Evolutionary conservation across 2,329 filamentous ascomycete species (phyloP), one percentile per base, ranked within the genome.

Genomic region (Cordyceps militaris): DNA sequence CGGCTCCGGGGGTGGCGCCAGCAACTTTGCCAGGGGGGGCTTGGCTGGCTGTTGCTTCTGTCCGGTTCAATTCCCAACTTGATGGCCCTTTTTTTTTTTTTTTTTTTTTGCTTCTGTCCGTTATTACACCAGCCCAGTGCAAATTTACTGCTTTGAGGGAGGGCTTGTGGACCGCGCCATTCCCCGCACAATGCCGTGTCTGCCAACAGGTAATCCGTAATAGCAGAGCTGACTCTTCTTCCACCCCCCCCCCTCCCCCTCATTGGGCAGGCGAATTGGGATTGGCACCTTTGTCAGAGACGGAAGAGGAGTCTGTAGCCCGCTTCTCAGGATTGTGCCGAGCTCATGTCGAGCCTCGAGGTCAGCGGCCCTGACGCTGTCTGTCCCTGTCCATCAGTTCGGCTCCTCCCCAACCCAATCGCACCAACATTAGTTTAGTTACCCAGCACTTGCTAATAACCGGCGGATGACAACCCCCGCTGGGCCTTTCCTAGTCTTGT

Each of bases 41-140:
- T 36, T 10, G n/a, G n/a, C n/a, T 46, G 30, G 53, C 53, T 56
- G 23, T 56, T 40, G 23, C 53, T 56, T 56, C 53, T 56, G 53
- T 56, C 53, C 53, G 53, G 48, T 42, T 56, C 48, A 56, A 48
- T 40, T 48, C 53, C 53, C 44, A 54, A 24, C 51, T n/a, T n/a
- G n/a, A n/a, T n/a, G n/a, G n/a, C n/a, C n/a, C n/a, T n/a, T n/a
- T n/a, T n/a, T n/a, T n/a, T n/a, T n/a, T n/a, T n/a, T n/a, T n/a
- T n/a, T n/a, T n/a, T n/a, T n/a, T n/a, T n/a, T n/a, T n/a, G n/a
- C n/a, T n/a, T n/a, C n/a, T n/a, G n/a, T n/a, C n/a, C n/a, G n/a
- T n/a, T n/a, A n/a, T n/a, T n/a, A n/a, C n/a, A n/a, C n/a, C n/a
- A n/a, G n/a, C n/a, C n/a, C n/a, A n/a, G n/a, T n/a, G n/a, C n/a